phyloP scores from a whole-genome alignment of 371 early-diverging fungal genomes.

The Syncephalastrum racemosum region DNA sequence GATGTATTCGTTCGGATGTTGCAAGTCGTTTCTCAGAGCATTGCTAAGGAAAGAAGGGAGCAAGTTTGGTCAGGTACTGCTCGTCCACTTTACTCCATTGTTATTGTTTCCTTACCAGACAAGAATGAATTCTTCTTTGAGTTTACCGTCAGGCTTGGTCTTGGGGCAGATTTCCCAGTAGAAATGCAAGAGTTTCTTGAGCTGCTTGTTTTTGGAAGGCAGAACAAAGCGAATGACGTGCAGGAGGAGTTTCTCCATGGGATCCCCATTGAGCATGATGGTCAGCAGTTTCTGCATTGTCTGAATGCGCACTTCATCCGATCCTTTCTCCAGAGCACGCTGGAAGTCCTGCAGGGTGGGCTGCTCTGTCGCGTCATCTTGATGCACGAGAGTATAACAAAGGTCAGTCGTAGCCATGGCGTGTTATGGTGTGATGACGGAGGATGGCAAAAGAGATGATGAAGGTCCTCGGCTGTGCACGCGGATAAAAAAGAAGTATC shows the following conservation, averaged over 20 bases:
- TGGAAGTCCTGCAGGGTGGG: slow-evolving; percentile 71
- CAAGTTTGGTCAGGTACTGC: background rate
- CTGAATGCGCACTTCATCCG: slow-evolving; percentile 88
- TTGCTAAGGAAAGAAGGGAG: slow-evolving; percentile 63
- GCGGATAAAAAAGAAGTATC: too few relatives aligned
- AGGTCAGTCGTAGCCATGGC: slow-evolving; percentile 45
- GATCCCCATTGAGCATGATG: slow-evolving; percentile 92
- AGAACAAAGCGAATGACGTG: slow-evolving; percentile 96
- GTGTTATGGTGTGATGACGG: background rate
- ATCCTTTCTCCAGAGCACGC: slow-evolving; percentile 84
- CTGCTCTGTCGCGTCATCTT: slow-evolving; percentile 64
- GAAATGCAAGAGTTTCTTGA: slow-evolving; percentile 92
- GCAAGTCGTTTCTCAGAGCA: slow-evolving; percentile 95
- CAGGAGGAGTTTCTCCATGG: slow-evolving; percentile 87
- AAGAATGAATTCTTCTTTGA: slow-evolving; percentile 95
- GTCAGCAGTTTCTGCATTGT: slow-evolving; percentile 91
- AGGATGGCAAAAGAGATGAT: too few relatives aligned
- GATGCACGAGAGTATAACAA: slow-evolving; percentile 71
- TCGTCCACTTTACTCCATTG: background rate
- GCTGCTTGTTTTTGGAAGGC: slow-evolving; percentile 91
- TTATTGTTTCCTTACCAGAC: slow-evolving; percentile 85
- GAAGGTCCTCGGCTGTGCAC: too few relatives aligned
- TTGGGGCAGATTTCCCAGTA: slow-evolving; percentile 98
- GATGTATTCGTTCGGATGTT: slow-evolving; percentile 99
- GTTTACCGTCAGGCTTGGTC: slow-evolving; percentile 87